Conservation (phyloP, 164 flowering plant genomes). For the Piper betle region DNA sequence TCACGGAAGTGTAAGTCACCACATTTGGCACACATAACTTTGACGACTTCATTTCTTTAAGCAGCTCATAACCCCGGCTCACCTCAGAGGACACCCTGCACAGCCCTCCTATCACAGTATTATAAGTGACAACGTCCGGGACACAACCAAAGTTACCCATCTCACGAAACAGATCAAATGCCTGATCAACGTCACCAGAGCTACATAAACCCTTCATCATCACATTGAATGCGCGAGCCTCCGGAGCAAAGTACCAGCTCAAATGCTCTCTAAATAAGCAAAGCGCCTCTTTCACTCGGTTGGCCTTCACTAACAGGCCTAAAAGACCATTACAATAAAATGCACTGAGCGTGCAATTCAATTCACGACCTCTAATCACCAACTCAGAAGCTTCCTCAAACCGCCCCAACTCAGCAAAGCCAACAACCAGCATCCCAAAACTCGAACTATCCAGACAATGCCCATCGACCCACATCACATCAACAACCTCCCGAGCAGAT, state of each 20-base stretch:
- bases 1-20: conserved; percentile 57
- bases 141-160: conserved; percentile 56
- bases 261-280: conserved; percentile 35
- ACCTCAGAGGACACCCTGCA: conserved; percentile 34
- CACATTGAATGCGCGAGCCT: conserved; percentile 62
- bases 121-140: conserved; percentile 62
- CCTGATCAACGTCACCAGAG: conserved; percentile 31
- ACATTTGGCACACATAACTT: conserved; percentile 32
- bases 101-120: conserved; percentile 57
- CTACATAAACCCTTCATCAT: conserved; percentile 56
- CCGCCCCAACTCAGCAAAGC: conserved; percentile 28
- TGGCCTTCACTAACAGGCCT: conserved; percentile 30
- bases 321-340: conserved; percentile 41
- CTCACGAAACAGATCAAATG: conserved; percentile 36
- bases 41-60: conserved; percentile 26
- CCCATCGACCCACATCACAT: conserved; percentile 48
- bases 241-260: conserved; percentile 21
- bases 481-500: conserved; percentile 32
- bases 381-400: conserved; percentile 26
- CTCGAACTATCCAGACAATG: conserved; percentile 25
- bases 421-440: conserved; percentile 28
- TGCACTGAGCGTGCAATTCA: conserved; percentile 11
- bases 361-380: conserved; percentile 22
- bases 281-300: conserved; percentile 48
- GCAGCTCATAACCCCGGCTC: conserved; percentile 35